Base-by-base conservation (phyloP, 202 grass and related monocot species). In the Setaria italica region DNA sequence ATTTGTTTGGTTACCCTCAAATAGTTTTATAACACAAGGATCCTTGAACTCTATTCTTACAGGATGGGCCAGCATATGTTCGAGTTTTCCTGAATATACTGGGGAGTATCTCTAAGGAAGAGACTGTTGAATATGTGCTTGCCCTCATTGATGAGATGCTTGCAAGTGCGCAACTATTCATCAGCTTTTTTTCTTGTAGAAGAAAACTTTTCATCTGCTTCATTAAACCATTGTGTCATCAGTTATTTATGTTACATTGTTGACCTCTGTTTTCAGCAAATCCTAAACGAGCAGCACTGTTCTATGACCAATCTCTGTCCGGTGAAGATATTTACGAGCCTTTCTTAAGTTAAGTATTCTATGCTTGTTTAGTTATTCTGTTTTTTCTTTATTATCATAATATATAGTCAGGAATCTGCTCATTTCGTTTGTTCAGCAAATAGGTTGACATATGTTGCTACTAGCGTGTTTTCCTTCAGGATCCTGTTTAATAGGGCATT, bases 131-230 rank as follows among this genome's bases (percentile, higher is more conserved):
- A 80, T 99, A 99, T 76, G 93, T 92, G 77, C 85, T 99, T 89
- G 93, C 97, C 54, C 93, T 99, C 47, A 87, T 99, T 90, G 93
- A 96, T 91, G 93, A 99, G 56, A 96, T 99, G 87, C 91, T 99
- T 79, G 74, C 90, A 92, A 94, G 97, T 99, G 74, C 62, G 78
- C 17, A 84, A 60, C 69, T 83, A 78, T 33, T 72, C 39, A 80
- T 85, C 63, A 13, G 35, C 20, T 59, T 73, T 20, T 35, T 84
- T 63, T 14, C 59, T 43, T 75, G 35, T 62, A 21, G 11, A 76
- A 39, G 53, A 57, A 57, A 88, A 45, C 67, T 85, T 83, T 20
- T 65, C 20, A 77, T 83, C 59, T 72, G 3, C 29, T 74, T 80
- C 51, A 72, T 42, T 49, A 59, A 19, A 35, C 7, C 45, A 50